These are phyloP conservation scores for Russula emetica DNA, from an alignment of 768 basidiomycete genomes.

Conservation along the genomic window DNA sequence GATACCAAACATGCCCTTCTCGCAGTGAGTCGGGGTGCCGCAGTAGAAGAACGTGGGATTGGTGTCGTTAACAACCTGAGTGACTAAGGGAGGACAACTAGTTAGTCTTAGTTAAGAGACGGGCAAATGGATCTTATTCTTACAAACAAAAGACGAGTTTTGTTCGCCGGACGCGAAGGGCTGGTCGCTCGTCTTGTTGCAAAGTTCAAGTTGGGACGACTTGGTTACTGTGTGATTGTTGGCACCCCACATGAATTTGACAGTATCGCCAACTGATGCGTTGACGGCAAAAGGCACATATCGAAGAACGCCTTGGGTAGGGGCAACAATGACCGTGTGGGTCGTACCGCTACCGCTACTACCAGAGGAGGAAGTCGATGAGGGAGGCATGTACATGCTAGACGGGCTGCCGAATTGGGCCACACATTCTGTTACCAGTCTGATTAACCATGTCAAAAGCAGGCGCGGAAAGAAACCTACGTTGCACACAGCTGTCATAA, in stretches of 20 bases:
- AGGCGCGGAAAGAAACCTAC: slow-evolving; percentile 40
- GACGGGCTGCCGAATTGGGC: slow-evolving; percentile 49
- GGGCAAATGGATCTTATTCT: not conserved
- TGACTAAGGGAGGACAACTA: slow-evolving; percentile 37
- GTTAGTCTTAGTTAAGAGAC: slow-evolving; percentile 28
- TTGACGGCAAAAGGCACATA: slow-evolving; percentile 73
- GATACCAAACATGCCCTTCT: slow-evolving; percentile 84
- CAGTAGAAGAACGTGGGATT: slow-evolving; percentile 75
- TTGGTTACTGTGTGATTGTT: slow-evolving; percentile 83
- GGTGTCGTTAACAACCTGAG: slow-evolving; percentile 68
- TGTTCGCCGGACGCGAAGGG: slow-evolving; percentile 66
- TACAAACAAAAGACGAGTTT: slow-evolving; percentile 58
- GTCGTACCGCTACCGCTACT: slow-evolving; percentile 51
- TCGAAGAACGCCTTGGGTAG: slow-evolving; percentile 68
- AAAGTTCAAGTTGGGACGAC: slow-evolving; percentile 58
- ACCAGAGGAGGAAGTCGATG: slow-evolving; percentile 30
- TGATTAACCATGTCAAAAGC: slow-evolving; percentile 8
- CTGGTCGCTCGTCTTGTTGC: slow-evolving; percentile 62
- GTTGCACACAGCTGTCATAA: slow-evolving; percentile 67
- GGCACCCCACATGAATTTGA: slow-evolving; percentile 74
- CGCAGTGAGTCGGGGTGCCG: slow-evolving; percentile 62
- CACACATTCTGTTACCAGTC: slow-evolving; percentile 50
- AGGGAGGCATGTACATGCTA: slow-evolving; percentile 32
- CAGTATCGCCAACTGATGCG: slow-evolving; percentile 71
- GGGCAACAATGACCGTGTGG: slow-evolving; percentile 75